Base-by-base conservation (phyloP, 176 grass and related monocot species). In the Alloteropsis semialata region DNA sequence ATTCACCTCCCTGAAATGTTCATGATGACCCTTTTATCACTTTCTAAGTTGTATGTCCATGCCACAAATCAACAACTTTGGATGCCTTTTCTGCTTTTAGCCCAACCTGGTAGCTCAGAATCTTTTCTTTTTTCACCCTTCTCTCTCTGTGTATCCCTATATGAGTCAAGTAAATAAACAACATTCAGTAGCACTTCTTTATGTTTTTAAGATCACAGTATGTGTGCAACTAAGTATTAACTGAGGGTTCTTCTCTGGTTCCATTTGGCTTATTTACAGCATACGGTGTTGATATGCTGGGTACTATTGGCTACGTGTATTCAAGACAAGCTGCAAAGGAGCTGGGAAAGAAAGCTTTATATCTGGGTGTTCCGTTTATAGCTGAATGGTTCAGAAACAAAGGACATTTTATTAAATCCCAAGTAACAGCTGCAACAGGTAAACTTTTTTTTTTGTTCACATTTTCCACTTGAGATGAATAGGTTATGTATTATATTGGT, bases 331-430 rank as follows among this genome's bases (percentile, higher is more conserved):
- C 96, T 72, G 87, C 96, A 30, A 89, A 96, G 74, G 93, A 99
- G 68, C 91, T 96, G 72, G 96, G 96, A 73, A 96, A 96, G 69
- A 94, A 99, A 84, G 93, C 81, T 80, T 92, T 93, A 43, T 94
- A 91, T 84, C 60, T 95, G 54, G 96, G 92, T 28, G 74, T 95
- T 84, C 96, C 96, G 16, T 98, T 98, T 80, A 81, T 95, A 78
- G 96, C 92, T 66, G 92, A 95, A 93, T 95, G 96, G 92, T 95
- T 95, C 79, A 98, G 96, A 75, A 95, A 95, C 79, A 98, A 98
- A 81, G 96, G 96, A 7, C 92, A 99, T 49, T 92, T 87, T 77
- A 96, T 96, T 78, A 99, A 92, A 72, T 99, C 91, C 29, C 93
- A 96, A 90, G 83, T 94, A 74, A 99, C 96, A 76, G 93, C 96